Evolutionary conservation across 2,329 filamentous ascomycete species (phyloP).

Genomic region (Xylaria sp.): DNA sequence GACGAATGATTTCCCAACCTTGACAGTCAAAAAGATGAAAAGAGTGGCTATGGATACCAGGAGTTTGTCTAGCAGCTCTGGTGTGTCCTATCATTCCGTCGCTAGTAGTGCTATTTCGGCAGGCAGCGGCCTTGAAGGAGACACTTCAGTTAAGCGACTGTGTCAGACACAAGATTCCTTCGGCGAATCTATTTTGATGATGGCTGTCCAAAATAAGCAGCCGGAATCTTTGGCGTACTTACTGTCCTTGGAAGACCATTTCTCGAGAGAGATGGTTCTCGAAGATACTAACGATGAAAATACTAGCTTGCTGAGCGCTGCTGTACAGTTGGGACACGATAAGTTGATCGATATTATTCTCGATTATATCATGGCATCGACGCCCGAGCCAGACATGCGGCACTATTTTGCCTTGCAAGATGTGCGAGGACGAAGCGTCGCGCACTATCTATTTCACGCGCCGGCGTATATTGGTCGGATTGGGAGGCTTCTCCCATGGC

Average conservation of each 20-base stretch:
- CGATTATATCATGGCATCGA: conserved; percentile 58
- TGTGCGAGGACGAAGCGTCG: conserved; percentile 77
- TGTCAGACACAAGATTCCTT: conserved; percentile 63
- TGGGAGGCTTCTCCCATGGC: conserved; percentile 77
- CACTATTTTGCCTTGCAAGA: conserved; percentile 74
- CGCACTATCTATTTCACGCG: conserved; percentile 94
- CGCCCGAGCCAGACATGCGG: conserved; percentile 50
- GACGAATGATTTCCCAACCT: conserved; percentile 30
- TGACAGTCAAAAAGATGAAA: conserved; percentile 55
- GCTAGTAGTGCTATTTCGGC: conserved; percentile 73
- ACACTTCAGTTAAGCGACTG: conserved; percentile 75
- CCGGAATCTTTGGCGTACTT: conserved; percentile 72
- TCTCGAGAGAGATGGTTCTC: conserved; percentile 63
- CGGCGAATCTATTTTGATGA: conserved; percentile 85
- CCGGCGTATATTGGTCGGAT: conserved; percentile 74
- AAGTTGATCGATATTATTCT: conserved; percentile 72
- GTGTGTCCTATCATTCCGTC: conserved; percentile 74
- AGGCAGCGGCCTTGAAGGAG: conserved; percentile 70
- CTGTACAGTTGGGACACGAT: conserved; percentile 75
- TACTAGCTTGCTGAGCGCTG: conserved; percentile 82
- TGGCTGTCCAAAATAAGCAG: conserved; percentile 71
- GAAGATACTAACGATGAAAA: conserved; percentile 85
- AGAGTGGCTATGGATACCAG: conserved; percentile 85
- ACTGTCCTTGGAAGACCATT: conserved; percentile 70
- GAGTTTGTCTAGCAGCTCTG: conserved; percentile 82